These are phyloP conservation scores for Pyrenopolyporus hunteri DNA, from an alignment of 495 filamentous ascomycete genomes.

Conservation along the genomic window DNA sequence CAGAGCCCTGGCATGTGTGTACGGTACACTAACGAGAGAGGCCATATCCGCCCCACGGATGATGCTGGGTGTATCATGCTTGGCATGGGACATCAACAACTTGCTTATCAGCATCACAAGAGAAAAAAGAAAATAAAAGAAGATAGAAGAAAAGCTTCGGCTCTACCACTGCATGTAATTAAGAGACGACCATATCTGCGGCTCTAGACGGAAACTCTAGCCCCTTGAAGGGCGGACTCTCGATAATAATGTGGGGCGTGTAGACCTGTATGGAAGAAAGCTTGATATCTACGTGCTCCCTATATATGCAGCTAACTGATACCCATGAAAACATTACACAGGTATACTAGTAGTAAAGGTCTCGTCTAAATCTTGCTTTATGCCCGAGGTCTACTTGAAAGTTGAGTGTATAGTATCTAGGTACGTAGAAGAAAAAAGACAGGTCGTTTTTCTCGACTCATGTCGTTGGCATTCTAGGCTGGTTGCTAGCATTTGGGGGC, in stretches of 20 bases:
- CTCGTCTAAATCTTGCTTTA: constrained; percentile 18
- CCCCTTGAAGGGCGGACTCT: background rate
- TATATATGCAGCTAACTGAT: constrained; percentile 12
- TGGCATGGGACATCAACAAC: constrained; percentile 29
- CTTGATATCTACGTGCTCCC: no score
- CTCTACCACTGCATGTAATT: background rate
- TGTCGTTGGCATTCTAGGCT: no score
- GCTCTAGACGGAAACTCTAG: background rate
- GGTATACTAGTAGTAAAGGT: no score
- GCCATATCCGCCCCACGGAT: constrained; percentile 37
- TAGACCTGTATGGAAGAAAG: no score
- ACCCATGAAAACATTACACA: no score
- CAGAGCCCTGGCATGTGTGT: constrained; percentile 32
- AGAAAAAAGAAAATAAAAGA: no score
- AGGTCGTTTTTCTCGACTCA: no score
- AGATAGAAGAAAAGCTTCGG: no score
- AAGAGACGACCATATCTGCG: background rate
- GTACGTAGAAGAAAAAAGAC: no score
- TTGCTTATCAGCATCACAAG: constrained; percentile 32
- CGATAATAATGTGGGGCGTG: constrained; percentile 17
- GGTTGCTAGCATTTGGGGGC: background rate
- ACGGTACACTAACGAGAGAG: constrained; percentile 28
- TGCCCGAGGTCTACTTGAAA: constrained; percentile 16
- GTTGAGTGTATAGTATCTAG: no score
- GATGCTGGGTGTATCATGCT: constrained; percentile 27